Base-by-base conservation (phyloP, 2,329 filamentous ascomycete genomes). In the Hypoxylon sp. region DNA sequence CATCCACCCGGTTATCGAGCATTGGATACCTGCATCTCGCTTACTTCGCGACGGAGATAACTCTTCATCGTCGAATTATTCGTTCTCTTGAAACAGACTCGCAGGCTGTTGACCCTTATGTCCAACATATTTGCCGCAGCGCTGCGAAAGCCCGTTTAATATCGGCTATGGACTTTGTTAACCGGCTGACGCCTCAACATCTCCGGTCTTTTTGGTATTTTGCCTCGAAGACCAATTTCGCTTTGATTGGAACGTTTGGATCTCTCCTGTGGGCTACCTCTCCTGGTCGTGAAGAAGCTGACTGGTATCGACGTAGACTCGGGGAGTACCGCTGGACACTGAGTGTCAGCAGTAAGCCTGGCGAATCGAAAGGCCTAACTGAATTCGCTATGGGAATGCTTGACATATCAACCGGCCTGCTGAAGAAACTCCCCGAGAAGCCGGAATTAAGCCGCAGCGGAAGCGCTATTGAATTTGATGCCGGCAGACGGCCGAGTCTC, bases 161-260 rank as follows among this genome's bases (percentile, higher is more conserved):
- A 77, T 97, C 93, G 22, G 94, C 94, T 71, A 97, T 98, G 92
- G 95, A 98, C 79, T 97, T 98, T 80, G 94, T 97, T 74, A 98
- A 98, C 81, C 91, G 95, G 0, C 87, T 98, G 33, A 94, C 92
- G 48, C 93, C 94, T 0, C 89, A 91, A 37, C 94, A 98, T 75
- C 86, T 98, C 31, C 90, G 91, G n/a, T 88, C 93, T 0, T 98
- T 98, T 81, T 98, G 95, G 95, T 94, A 92, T 78, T 95, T 94
- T 77, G 90, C 92, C 1, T 93, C 91, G 44, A 93, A 94, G 75
- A 92, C 92, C 39, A 97, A 97, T 80, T 98, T 98, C 81, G 94
- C 95, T 0, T 86, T 98, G 10, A 97, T 98, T 75, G 94, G 94
- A 61, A 97, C 94, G 0, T 98, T 98, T 78, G 95, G 94, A 3